A percentile compares a stretch with the other conserved stretches of the same genome.
These are phyloP conservation scores for Hypoxylon intermedium DNA, from an alignment of 495 filamentous ascomycete species.

Conservation along the genomic window DNA sequence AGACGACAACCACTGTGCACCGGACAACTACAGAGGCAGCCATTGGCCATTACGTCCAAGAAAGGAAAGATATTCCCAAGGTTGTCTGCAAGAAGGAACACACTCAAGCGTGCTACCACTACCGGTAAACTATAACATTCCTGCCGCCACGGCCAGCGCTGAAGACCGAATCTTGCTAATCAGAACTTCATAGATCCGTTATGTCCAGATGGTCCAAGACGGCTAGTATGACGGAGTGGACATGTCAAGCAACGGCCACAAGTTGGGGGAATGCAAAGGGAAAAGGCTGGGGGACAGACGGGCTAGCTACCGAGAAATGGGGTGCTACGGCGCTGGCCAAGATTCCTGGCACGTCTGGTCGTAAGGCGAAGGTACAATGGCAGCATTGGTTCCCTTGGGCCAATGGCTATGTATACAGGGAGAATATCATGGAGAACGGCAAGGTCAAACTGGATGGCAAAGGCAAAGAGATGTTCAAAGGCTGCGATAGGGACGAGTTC, in stretches of 20 bases:
- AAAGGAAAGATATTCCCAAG: conserved; percentile 1
- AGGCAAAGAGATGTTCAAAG: background rate
- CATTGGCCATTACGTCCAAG: background rate
- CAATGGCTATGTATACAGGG: background rate
- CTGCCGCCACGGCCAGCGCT: background rate
- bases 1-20: background rate
- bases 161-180: background rate
- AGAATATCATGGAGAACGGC: background rate
- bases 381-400: conserved; percentile 2
- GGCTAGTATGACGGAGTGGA: background rate
- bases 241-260: background rate
- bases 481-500: background rate
- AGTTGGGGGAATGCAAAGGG: background rate
- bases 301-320: background rate
- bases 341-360: background rate
- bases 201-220: background rate
- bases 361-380: background rate
- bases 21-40: background rate
- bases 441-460: background rate
- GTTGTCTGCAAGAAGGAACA: background rate
- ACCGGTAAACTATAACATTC: background rate
- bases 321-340: background rate
- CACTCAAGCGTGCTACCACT: conserved; percentile 1
- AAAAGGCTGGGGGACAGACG: background rate
- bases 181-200: background rate